Evolutionary conservation across 2,329 filamentous ascomycete genomes (phyloP).

Genomic region (Hymenoscyphus occultus): DNA sequence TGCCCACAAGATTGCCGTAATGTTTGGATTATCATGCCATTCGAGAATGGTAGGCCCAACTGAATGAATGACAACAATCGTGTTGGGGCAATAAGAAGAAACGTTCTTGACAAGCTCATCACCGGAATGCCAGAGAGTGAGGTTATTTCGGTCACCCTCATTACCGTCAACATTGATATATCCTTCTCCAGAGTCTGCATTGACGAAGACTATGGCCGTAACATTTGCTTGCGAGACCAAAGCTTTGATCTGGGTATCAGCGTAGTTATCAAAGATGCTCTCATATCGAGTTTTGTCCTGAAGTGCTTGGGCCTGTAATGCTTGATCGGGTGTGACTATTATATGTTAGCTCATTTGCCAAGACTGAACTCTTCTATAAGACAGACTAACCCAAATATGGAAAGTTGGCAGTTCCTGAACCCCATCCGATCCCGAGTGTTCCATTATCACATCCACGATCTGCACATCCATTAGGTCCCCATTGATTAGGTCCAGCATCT

Average conservation of each 20-base stretch:
- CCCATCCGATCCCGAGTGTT: slow-evolving; percentile 75
- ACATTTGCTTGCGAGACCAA: slow-evolving; percentile 62
- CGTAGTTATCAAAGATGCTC: slow-evolving; percentile 64
- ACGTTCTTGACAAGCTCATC: slow-evolving; percentile 81
- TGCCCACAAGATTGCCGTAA: slow-evolving; percentile 81
- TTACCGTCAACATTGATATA: slow-evolving; percentile 83
- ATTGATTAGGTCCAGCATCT: slow-evolving; percentile 71
- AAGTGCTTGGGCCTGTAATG: slow-evolving; percentile 61
- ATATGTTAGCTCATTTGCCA: slow-evolving; percentile 3
- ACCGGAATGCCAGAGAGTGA: slow-evolving; percentile 83
- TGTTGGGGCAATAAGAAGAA: slow-evolving; percentile 76
- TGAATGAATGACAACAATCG: slow-evolving; percentile 87
- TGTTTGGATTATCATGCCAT: slow-evolving; percentile 72
- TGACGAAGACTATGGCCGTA: slow-evolving; percentile 83
- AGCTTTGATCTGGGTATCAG: slow-evolving; percentile 62
- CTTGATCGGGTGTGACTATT: slow-evolving; percentile 67
- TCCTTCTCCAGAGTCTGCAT: slow-evolving; percentile 81
- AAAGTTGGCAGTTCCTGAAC: slow-evolving; percentile 69
- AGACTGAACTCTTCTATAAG: background rate
- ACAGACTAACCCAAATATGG: slow-evolving; percentile 55
- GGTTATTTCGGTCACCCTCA: slow-evolving; percentile 83
- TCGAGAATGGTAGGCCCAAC: slow-evolving; percentile 75
- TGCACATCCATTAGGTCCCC: slow-evolving; percentile 70
- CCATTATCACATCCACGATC: slow-evolving; percentile 62
- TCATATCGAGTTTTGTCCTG: slow-evolving; percentile 60